These are phyloP conservation scores for Agapanthus africanus DNA, from an alignment of 106 monocot genomes.

Conservation along the genomic window DNA sequence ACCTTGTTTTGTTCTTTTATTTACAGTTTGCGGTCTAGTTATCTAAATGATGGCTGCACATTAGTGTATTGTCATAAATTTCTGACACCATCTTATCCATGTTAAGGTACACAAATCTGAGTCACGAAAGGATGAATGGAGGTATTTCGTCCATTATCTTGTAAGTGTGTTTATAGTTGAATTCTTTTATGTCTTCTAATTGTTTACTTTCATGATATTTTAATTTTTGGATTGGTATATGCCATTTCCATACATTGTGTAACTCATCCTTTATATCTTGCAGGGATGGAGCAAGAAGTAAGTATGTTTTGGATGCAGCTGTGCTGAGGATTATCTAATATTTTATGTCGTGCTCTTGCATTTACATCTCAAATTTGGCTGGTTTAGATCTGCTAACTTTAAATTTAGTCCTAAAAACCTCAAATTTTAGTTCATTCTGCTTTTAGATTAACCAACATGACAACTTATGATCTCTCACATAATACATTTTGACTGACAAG, in stretches of 20 bases:
- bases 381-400: no score
- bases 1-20: background rate
- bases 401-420: background rate
- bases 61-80: slow-evolving; percentile 1
- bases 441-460: background rate
- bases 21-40: background rate
- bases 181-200: background rate
- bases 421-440: background rate
- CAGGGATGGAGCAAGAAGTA: slow-evolving; percentile 99
- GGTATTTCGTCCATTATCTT: slow-evolving; percentile 87
- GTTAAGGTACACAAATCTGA: slow-evolving; percentile 84
- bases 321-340: slow-evolving; percentile 3
- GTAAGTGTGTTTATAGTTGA: slow-evolving; percentile 34
- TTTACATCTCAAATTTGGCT: no score
- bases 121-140: slow-evolving; percentile 63
- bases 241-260: slow-evolving; percentile 1
- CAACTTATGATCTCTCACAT: background rate
- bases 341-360: background rate
- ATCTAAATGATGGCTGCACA: background rate
- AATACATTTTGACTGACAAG: background rate
- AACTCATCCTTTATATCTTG: slow-evolving; percentile 19
- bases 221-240: background rate
- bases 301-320: slow-evolving; percentile 24
- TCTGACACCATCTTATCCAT: slow-evolving; percentile 11
- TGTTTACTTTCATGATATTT: background rate